Conservation (phyloP, 768 basidiomycete genomes). For the Tylopilus balloui region DNA sequence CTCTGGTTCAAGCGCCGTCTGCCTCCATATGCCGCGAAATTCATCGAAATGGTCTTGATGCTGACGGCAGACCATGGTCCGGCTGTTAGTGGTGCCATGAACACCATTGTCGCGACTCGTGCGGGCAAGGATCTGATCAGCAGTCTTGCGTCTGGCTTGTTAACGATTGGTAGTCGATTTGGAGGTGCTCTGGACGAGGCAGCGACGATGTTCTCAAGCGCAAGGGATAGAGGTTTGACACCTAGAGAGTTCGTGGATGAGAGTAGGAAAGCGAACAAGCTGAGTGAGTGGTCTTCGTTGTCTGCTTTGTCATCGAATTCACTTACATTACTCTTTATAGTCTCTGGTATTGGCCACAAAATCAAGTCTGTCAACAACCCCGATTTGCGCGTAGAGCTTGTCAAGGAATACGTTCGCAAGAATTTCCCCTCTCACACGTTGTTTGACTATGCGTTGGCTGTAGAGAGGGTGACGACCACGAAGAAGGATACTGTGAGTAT, state of each 20-base stretch:
- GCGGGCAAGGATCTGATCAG: slow-evolving; percentile 99
- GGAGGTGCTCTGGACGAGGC: slow-evolving; percentile 99
- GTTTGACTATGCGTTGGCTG: slow-evolving; percentile 92
- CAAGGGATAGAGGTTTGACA: slow-evolving; percentile 85
- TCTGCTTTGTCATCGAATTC: slow-evolving; percentile 1
- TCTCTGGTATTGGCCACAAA: slow-evolving; percentile 99
- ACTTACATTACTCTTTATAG: slow-evolving; percentile 33
- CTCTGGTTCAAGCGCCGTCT: slow-evolving; percentile 98
- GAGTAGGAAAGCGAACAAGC: slow-evolving; percentile 88
- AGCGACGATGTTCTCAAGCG: slow-evolving; percentile 90
- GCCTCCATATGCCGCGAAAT: slow-evolving; percentile 92
- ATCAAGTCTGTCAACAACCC: slow-evolving; percentile 99
- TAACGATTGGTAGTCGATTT: slow-evolving; percentile 97
- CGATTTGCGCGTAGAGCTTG: slow-evolving; percentile 86
- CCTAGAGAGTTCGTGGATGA: slow-evolving; percentile 98
- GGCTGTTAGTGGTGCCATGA: slow-evolving; percentile 98
- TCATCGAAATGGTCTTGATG: slow-evolving; percentile 99
- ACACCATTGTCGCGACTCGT: slow-evolving; percentile 97
- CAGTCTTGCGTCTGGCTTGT: slow-evolving; percentile 89
- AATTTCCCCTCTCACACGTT: slow-evolving; percentile 94
- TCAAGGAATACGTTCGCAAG: slow-evolving; percentile 93
- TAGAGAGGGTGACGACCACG: slow-evolving; percentile 94
- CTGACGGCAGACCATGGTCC: slow-evolving; percentile 98
- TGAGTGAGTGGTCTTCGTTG: slow-evolving; percentile 58
- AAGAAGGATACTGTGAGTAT: slow-evolving; percentile 87